Base-by-base conservation (phyloP, 306 rosid genomes). In the Heteromeles arbutifolia region DNA sequence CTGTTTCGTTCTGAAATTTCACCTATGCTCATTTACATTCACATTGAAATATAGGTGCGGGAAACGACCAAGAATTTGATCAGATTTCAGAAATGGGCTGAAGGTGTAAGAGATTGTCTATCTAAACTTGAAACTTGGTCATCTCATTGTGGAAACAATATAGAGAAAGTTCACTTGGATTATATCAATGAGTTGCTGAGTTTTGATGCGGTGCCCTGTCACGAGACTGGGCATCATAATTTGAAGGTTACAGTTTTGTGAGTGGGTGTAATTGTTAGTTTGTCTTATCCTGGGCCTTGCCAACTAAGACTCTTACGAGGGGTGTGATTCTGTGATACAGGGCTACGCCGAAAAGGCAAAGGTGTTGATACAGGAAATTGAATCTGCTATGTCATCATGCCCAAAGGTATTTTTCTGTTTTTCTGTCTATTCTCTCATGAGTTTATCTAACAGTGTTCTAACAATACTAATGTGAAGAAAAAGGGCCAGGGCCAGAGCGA, bases 81-180 rank as follows among this genome's bases (percentile, higher is more conserved):
- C 75, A 77, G 84, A 82, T 89, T 94, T 76, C 91, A 82, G 81
- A 89, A 87, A 77, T 95, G 97, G 96, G 92, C 90, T 31, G 92
- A 89, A 82, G 86, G 96, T 67, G 85, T 89, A 68, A 84, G 85
- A 84, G 86, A 82, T 59, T 95, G 92, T 69, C 68, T 92, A 52
- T 78, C 82, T 78, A 92, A 89, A 86, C 65, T 91, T 78, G 90
- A 90, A 79, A 78, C 70, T 45, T 85, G 95, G 93, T 77, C 79
- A 63, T 69, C 50, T 68, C 69, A 72, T 82, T 78, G 25, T 59
- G 83, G 78, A 69, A 79, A 79, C 4, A 78, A 57, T 72, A 61
- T 57, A 52, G 87, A 87, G 85, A 87, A 88, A 81, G 80, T 88
- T 88, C 81, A 82, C 78, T 69, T 85, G 75, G 92, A 92, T 52